Percentiles rank a stretch among this genome's conserved stretches.
Conservation (phyloP, 2,329 filamentous ascomycete species). For the Diatrype stigma region DNA sequence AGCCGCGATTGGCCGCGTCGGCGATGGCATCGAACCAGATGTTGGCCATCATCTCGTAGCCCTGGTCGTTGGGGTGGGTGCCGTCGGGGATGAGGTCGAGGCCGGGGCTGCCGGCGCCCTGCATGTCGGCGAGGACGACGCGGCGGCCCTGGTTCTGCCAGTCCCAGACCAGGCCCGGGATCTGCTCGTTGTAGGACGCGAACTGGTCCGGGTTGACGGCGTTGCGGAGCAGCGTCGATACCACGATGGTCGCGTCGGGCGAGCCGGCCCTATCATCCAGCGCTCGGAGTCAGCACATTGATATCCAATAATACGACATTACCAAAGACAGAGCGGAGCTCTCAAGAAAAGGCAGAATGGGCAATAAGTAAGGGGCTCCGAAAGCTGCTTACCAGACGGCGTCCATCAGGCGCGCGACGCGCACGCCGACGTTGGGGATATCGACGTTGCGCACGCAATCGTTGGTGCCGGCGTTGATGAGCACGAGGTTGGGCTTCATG, state of each 20-base stretch:
- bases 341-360: too few species aligned
- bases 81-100: constrained; percentile 20
- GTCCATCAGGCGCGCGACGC: constrained; percentile 17
- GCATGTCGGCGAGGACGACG: constrained; percentile 23
- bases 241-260: constrained; percentile 19
- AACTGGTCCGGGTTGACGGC: constrained; percentile 15
- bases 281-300: too few species aligned
- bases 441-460: constrained; percentile 23
- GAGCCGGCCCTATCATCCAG: too few species aligned
- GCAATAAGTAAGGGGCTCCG: too few species aligned
- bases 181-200: constrained; percentile 16
- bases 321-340: too few species aligned
- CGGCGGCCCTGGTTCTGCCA: constrained; percentile 8
- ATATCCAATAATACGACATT: too few species aligned
- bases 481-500: constrained; percentile 22
- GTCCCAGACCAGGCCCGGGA: constrained; percentile 9
- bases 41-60: constrained; percentile 19
- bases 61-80: constrained; percentile 20
- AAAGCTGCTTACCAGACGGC: too few species aligned
- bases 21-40: constrained; percentile 18
- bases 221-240: constrained; percentile 23
- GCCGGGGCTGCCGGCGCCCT: constrained; percentile 13
- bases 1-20: constrained; percentile 15
- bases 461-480: constrained; percentile 27
- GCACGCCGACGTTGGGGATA: constrained; percentile 11